Evolutionary conservation across 108 stramenopile genomes (phyloP), one percentile per base, ranked within the genome.

Genomic region (Parmales sp.): DNA sequence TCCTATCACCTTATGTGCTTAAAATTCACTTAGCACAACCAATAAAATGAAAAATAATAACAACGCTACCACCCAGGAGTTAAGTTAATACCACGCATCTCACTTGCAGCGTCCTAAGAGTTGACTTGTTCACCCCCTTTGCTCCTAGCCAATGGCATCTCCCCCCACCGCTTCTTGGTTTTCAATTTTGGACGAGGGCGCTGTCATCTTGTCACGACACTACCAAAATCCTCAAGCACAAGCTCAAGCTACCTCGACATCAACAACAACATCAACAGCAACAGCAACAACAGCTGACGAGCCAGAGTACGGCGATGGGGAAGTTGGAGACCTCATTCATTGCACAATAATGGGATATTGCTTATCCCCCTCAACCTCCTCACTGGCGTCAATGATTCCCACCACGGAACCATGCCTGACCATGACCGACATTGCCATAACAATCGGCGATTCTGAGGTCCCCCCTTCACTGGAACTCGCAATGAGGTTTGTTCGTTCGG

Each of bases 51-150:
- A 29, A 1, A 23, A 66, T 46, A 66, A 3, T 2, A 46, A 41
- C 3, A 22, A 38, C 25, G 65, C 46, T 2, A 46, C 9, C 28
- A 45, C 75, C 75, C 76, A 9, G 49, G 44, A 19, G 70, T 16
- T 11, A 37, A 39, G 25, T 45, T 49, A 4, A 16, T 7, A 28
- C 64, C 2, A 65, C 50, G 37, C 64, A 72, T 22, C 67, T 49
- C 9, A 45, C 23, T 25, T 51, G 64, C 18, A 29, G 23, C 37
- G 29, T 64, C 6, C 23, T 39, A 2, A 31, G 31, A 2, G 64
- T 51, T 25, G 71, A 72, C 9, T 50, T 64, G 71, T 39, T 51
- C 39, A 66, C n/a, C n/a, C n/a, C n/a, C n/a, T n/a, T n/a, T n/a
- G n/a, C n/a, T n/a, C n/a, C n/a, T n/a, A n/a, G n/a, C n/a, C n/a